Base-by-base conservation (phyloP, 2,329 filamentous ascomycete species). In the Nakataea oryzae region DNA sequence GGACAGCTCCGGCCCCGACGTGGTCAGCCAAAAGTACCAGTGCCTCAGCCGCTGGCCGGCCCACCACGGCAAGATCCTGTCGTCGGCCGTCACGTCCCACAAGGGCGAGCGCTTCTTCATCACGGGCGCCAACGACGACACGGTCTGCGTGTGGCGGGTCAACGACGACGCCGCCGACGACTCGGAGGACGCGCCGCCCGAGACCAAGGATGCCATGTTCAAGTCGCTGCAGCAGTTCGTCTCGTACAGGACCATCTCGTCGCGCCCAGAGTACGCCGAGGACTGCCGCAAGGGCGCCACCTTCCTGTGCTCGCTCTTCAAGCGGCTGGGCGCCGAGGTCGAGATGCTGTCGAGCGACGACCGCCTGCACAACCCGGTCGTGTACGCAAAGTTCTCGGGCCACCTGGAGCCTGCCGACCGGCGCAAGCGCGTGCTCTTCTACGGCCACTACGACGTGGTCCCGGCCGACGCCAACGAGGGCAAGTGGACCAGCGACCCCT, bases 381-480 rank as follows among this genome's bases (percentile, higher is more conserved):
- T 99, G 0, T 88, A 90, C 67, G 95, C 95, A 54, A 89, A 88
- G 64, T 99, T 99, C 72, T 84, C 85, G 57, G 92, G 89, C 4
- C 95, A 87, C 73, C 85, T 82, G 64, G 81, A 85, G 13, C 83
- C 86, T 1, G 77, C 84, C 0, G 81, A 83, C 29, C 79, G 84
- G 29, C 84, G 90, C 24, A 96, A 95, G 75, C 92, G 91, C 32
- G 90, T 97, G 11, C 78, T 99, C 0, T 99, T 99, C 72, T 99
- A 99, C 70, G 95, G 96, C 0, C 95, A 99, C 72, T 99, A 99
- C 77, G 95, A 99, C 71, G 93, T 99, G 2, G 95, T 99, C 3
- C 85, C 92, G 0, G 95, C 95, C 0, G 91, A 96, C 67, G 87
- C 88, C 50, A 89, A 89, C 65, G 86, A 88, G 63, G 84, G 85